Percentiles rank a stretch among this genome's conserved stretches.
Evolutionary conservation across 495 filamentous ascomycete species (phyloP).

Genomic region (Aspergillus affinis): DNA sequence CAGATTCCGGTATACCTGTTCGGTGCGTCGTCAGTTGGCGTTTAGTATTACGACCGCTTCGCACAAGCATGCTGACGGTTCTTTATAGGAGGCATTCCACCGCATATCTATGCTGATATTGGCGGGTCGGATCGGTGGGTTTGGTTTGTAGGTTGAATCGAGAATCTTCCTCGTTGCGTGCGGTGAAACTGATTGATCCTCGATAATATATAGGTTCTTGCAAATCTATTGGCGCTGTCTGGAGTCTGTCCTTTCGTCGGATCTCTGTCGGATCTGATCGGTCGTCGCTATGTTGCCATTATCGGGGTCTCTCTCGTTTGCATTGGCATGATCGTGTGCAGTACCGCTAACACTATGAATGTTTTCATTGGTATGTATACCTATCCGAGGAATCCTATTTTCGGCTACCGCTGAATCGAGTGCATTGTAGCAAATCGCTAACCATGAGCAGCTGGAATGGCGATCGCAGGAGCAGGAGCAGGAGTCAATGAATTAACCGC

Average conservation of each 20-base stretch:
- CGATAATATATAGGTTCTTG: conserved; percentile 44
- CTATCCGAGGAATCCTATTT: conserved; percentile 7
- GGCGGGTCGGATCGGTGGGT: conserved; percentile 66
- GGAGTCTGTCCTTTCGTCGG: conserved; percentile 73
- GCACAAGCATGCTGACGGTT: conserved; percentile 2
- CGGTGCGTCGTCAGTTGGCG: conserved; percentile 30
- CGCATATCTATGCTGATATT: conserved; percentile 64
- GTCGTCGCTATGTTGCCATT: conserved; percentile 66
- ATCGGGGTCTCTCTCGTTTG: conserved; percentile 58
- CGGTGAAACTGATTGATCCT: background rate
- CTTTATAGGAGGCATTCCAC: conserved; percentile 54
- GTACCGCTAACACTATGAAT: conserved; percentile 65
- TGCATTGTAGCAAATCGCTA: conserved; percentile 18
- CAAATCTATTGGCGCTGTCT: conserved; percentile 65
- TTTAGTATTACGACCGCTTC: background rate
- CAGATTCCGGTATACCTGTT: conserved; percentile 65
- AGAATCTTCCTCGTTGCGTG: background rate
- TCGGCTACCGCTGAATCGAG: background rate
- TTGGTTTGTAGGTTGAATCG: conserved; percentile 57
- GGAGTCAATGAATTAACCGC: conserved; percentile 68
- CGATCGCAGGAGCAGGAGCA: conserved; percentile 60
- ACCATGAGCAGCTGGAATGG: conserved; percentile 54
- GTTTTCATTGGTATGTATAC: conserved; percentile 62
- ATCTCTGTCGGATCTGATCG: conserved; percentile 66
- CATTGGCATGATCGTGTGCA: conserved; percentile 65